Evolutionary conservation across 2,329 filamentous ascomycete genomes (phyloP).

Genomic region (Aspergillus intermedius): DNA sequence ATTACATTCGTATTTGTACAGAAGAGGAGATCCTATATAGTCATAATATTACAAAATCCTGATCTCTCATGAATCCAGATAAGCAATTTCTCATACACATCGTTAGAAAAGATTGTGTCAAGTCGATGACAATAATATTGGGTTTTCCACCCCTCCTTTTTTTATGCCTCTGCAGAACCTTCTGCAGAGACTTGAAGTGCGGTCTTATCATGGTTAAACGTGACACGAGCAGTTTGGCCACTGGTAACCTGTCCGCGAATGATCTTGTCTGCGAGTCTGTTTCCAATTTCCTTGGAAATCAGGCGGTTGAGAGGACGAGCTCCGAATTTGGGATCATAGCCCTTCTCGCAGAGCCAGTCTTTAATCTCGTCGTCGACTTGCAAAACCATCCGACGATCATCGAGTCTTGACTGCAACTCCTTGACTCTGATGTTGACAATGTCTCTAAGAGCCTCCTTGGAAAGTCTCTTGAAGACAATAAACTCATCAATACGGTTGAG

Average conservation of each 20-base stretch:
- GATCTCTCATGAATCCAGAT: not conserved
- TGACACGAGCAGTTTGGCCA: slow-evolving; percentile 67
- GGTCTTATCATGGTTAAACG: slow-evolving; percentile 56
- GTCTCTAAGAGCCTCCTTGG: slow-evolving; percentile 69
- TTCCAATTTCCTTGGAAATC: slow-evolving; percentile 84
- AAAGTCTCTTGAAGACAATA: slow-evolving; percentile 88
- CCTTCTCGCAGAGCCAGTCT: slow-evolving; percentile 79
- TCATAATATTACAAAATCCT: not conserved
- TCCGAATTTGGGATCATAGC: slow-evolving; percentile 87
- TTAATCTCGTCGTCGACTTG: slow-evolving; percentile 65
- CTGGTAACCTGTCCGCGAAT: slow-evolving; percentile 75
- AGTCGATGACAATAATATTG: not conserved
- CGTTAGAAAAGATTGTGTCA: not conserved
- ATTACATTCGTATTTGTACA: not conserved
- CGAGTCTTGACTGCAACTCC: slow-evolving; percentile 75
- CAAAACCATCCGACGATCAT: slow-evolving; percentile 77
- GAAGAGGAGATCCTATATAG: not conserved
- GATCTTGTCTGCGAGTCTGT: slow-evolving; percentile 82
- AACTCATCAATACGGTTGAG: slow-evolving; percentile 95
- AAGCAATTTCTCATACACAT: not conserved
- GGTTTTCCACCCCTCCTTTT: slow-evolving; percentile 1
- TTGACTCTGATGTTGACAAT: slow-evolving; percentile 88
- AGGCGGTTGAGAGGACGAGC: slow-evolving; percentile 85
- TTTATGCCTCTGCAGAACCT: slow-evolving; percentile 2
- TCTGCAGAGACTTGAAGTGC: slow-evolving; percentile 48